Percentiles rank a stretch among this genome's conserved stretches.
phyloP scores from a whole-genome alignment of 305 asterid genomes.

The Rubia peregrina region DNA sequence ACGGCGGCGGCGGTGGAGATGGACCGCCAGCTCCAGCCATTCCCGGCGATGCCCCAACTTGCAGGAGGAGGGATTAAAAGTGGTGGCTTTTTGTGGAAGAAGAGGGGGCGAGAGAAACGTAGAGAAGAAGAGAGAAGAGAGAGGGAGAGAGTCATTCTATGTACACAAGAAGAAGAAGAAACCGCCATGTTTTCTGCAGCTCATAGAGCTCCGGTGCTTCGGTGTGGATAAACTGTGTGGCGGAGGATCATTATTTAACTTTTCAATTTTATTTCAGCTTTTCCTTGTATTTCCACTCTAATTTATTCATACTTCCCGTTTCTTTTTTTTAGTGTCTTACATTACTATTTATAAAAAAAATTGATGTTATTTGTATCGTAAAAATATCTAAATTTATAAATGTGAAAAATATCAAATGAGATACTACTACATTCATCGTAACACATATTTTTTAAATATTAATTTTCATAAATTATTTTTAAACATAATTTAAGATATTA shows the following conservation, averaged over 20 bases:
- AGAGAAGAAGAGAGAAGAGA: conserved; percentile 6
- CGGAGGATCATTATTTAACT: neutral
- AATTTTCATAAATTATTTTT: no score
- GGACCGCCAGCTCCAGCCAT: neutral
- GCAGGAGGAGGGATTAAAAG: neutral
- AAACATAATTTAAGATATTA: no score
- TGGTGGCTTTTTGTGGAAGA: neutral
- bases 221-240: conserved; percentile 7
- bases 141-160: conserved; percentile 4
- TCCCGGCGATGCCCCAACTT: neutral
- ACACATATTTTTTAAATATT: no score
- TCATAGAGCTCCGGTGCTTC: neutral
- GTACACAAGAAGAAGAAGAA: neutral
- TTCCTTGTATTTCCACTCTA: no score
- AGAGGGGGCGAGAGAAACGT: neutral
- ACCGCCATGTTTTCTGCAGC: neutral
- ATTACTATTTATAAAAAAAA: no score
- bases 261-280: no score
- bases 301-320: no score
- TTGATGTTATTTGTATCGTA: no score
- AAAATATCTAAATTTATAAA: no score
- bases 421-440: no score
- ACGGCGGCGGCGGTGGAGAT: conserved; percentile 14
- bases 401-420: no score
- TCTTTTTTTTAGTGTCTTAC: no score